Evolutionary conservation across 2,329 filamentous ascomycete species (phyloP).

Genomic region (Aureobasidium sp.): DNA sequence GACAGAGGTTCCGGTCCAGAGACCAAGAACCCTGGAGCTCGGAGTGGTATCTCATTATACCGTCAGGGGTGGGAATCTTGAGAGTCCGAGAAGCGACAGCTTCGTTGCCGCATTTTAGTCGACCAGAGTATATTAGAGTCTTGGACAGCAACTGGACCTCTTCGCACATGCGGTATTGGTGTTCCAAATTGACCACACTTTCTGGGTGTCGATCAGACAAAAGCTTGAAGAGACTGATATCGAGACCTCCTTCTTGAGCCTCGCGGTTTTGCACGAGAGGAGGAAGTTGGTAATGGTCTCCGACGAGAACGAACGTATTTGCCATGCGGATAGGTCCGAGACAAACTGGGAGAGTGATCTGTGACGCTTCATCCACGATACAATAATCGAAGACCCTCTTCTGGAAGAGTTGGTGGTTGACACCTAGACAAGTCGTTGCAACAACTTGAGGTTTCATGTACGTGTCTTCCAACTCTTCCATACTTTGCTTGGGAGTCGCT

Average conservation of each 20-base stretch:
- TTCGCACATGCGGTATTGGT: slow-evolving; percentile 97
- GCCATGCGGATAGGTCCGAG: slow-evolving; percentile 90
- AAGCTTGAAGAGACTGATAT: slow-evolving; percentile 88
- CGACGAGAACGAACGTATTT: slow-evolving; percentile 85
- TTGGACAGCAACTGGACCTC: slow-evolving; percentile 95
- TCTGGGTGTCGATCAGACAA: slow-evolving; percentile 81
- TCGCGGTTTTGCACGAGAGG: slow-evolving; percentile 89
- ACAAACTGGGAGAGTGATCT: slow-evolving; percentile 93
- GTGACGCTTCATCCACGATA: slow-evolving; percentile 95
- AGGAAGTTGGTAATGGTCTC: slow-evolving; percentile 92
- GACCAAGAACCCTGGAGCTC: slow-evolving; percentile 1
- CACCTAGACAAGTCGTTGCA: slow-evolving; percentile 87
- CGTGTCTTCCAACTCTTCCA: slow-evolving; percentile 73
- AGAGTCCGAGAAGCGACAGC: slow-evolving; percentile 63
- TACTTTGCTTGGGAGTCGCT: slow-evolving; percentile 61
- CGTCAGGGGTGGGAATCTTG: slow-evolving; percentile 46
- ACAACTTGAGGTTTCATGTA: slow-evolving; percentile 86
- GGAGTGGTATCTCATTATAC: slow-evolving; percentile 28
- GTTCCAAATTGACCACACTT: slow-evolving; percentile 83
- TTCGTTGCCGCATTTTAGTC: slow-evolving; percentile 79
- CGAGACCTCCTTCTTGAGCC: slow-evolving; percentile 75
- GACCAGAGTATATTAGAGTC: slow-evolving; percentile 83
- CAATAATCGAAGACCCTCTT: slow-evolving; percentile 94
- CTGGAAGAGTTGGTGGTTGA: slow-evolving; percentile 81
- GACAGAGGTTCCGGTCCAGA: slow-evolving; percentile 41